Evolutionary conservation across 768 basidiomycete genomes (phyloP).

Genomic region (Lactifluus piperatus): DNA sequence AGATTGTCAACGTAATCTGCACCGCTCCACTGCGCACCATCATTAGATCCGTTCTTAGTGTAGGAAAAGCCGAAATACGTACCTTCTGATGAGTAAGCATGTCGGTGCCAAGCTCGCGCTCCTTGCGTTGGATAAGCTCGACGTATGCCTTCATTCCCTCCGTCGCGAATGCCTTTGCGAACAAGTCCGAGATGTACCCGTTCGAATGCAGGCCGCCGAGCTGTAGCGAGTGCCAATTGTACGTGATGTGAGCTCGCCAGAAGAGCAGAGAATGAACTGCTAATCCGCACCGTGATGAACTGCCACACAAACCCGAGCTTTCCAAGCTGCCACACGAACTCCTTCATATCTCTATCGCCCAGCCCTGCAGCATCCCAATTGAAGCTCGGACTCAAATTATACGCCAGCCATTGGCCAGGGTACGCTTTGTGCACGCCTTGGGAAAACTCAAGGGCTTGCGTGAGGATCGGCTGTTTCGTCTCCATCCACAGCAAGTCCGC

Average conservation of each 20-base stretch:
- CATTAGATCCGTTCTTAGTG: slow-evolving; percentile 4
- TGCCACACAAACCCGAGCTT: slow-evolving; percentile 98
- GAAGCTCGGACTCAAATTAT: slow-evolving; percentile 91
- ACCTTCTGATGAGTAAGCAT: slow-evolving; percentile 97
- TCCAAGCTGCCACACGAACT: slow-evolving; percentile 87
- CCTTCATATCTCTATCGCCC: slow-evolving; percentile 73
- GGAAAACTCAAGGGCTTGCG: slow-evolving; percentile 90
- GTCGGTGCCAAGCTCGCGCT: slow-evolving; percentile 89
- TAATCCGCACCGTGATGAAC: slow-evolving; percentile 85
- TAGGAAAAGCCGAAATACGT: slow-evolving; percentile 18
- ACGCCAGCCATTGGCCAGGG: slow-evolving; percentile 92
- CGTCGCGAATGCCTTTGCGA: slow-evolving; percentile 79
- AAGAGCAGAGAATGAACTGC: background rate
- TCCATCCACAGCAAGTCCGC: slow-evolving; percentile 94
- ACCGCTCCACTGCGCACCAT: slow-evolving; percentile 71
- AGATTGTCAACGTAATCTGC: slow-evolving; percentile 88
- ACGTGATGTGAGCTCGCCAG: background rate
- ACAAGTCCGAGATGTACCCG: slow-evolving; percentile 90
- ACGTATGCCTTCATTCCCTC: slow-evolving; percentile 99
- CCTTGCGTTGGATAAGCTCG: slow-evolving; percentile 84
- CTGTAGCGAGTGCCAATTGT: slow-evolving; percentile 32
- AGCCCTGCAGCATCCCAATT: slow-evolving; percentile 95
- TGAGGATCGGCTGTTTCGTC: slow-evolving; percentile 88
- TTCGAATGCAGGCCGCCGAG: slow-evolving; percentile 96
- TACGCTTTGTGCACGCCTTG: slow-evolving; percentile 72